Conservation (phyloP, 2,329 filamentous ascomycete genomes). For the Fusarium newnesense region DNA sequence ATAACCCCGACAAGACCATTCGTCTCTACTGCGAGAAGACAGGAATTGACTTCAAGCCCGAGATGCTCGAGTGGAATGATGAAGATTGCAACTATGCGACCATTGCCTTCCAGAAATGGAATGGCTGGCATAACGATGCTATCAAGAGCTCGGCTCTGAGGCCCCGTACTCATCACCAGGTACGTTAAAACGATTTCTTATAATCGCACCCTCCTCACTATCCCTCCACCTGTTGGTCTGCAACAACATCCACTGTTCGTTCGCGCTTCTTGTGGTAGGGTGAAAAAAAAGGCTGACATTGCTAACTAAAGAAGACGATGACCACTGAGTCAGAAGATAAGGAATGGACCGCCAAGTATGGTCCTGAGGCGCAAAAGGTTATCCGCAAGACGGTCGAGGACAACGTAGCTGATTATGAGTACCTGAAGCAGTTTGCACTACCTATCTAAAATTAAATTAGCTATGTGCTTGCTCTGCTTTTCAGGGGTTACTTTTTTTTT, state of each 20-base stretch:
- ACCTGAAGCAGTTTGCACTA: constrained; percentile 75
- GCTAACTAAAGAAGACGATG: constrained; percentile 64
- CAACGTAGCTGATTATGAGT: constrained; percentile 81
- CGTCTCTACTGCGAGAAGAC: constrained; percentile 83
- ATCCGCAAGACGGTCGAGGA: constrained; percentile 78
- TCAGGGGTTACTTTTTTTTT: neutral
- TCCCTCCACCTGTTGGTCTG: constrained; percentile 36
- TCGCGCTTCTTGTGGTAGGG: constrained; percentile 39
- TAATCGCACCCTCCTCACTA: constrained; percentile 6
- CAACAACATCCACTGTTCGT: constrained; percentile 35
- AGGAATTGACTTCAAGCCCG: constrained; percentile 77
- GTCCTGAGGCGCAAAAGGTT: constrained; percentile 73
- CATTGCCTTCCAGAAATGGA: constrained; percentile 93
- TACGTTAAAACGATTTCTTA: constrained; percentile 51
- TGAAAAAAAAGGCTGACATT: constrained; percentile 29
- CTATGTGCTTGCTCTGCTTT: constrained; percentile 6
- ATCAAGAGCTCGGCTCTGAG: constrained; percentile 83
- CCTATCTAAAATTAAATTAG: constrained; percentile 21
- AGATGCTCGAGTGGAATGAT: constrained; percentile 88
- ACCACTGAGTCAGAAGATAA: constrained; percentile 73
- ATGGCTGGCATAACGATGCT: constrained; percentile 95
- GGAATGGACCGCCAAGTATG: constrained; percentile 80
- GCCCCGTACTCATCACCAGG: constrained; percentile 71
- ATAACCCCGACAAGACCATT: constrained; percentile 81
- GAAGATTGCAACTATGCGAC: constrained; percentile 78